phyloP scores from a whole-genome alignment of 2,329 filamentous ascomycete species.

The Coniella vitis region DNA sequence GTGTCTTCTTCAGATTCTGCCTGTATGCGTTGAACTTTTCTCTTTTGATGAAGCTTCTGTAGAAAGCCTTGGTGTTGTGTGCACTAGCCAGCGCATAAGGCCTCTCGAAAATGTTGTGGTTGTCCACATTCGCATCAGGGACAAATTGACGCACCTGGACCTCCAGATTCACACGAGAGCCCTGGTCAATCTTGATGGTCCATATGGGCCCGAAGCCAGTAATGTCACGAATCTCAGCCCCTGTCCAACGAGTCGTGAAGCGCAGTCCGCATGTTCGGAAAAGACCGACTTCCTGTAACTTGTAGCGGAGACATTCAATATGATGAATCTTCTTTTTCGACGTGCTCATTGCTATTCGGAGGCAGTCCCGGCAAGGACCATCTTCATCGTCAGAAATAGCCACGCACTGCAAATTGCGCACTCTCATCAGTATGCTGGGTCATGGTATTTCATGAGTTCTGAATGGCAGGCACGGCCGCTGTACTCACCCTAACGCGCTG shows the following conservation, averaged over 20 bases:
- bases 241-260: conserved; percentile 37
- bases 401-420: conserved; percentile 24
- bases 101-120: neutral
- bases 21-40: conserved; percentile 14
- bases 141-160: conserved; percentile 36
- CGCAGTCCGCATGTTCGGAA: conserved; percentile 37
- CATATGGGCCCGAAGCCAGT: neutral
- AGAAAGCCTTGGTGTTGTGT: conserved; percentile 25
- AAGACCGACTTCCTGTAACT: conserved; percentile 33
- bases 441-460: too few species aligned
- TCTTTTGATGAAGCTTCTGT: conserved; percentile 30
- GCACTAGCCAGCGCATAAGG: conserved; percentile 36
- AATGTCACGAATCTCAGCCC: conserved; percentile 35
- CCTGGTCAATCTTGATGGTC: neutral
- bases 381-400: conserved; percentile 25
- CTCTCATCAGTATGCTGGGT: too few species aligned
- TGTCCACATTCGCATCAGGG: conserved; percentile 30
- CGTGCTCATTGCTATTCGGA: conserved; percentile 25
- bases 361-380: conserved; percentile 35
- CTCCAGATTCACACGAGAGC: conserved; percentile 22
- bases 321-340: conserved; percentile 43
- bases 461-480: conserved; percentile 1
- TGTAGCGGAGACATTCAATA: conserved; percentile 36
- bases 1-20: neutral
- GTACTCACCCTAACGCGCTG: conserved; percentile 37